Percentiles rank a stretch among this genome's conserved stretches.
Evolutionary conservation across 1,139 yeast species (phyloP).

Genomic region (Barnettozyma hawaiiensis): DNA sequence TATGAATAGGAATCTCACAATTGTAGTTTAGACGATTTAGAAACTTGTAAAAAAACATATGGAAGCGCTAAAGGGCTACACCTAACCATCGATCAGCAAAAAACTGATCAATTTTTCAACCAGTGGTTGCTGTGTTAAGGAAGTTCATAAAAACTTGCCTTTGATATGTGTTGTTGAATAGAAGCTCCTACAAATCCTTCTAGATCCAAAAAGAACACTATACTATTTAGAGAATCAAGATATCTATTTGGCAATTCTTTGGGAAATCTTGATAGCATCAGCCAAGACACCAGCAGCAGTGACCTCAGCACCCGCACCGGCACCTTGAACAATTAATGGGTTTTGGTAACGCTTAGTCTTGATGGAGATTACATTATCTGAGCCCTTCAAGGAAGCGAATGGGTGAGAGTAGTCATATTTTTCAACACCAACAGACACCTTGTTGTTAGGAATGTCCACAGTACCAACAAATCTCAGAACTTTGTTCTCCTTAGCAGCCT

Average conservation of each 20-base stretch:
- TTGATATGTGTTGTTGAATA: too few species aligned
- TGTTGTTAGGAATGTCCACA: slow-evolving; percentile 65
- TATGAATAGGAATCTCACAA: not conserved
- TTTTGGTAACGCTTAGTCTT: slow-evolving; percentile 86
- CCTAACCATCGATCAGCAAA: too few species aligned
- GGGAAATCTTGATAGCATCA: slow-evolving; percentile 85
- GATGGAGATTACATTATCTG: slow-evolving; percentile 92
- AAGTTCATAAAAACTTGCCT: too few species aligned
- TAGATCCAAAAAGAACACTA: too few species aligned
- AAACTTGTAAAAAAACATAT: too few species aligned
- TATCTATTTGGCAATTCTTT: slow-evolving; percentile 46
- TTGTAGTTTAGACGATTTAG: too few species aligned
- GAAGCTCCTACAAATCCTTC: too few species aligned
- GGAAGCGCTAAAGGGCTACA: too few species aligned
- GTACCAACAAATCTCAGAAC: slow-evolving; percentile 92
- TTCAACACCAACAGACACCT: slow-evolving; percentile 81
- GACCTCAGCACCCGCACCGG: slow-evolving; percentile 98
- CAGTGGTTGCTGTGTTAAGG: too few species aligned
- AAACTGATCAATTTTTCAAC: too few species aligned
- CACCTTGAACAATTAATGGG: slow-evolving; percentile 95
- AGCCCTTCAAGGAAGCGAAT: slow-evolving; percentile 90
- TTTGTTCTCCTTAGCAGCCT: slow-evolving; percentile 77
- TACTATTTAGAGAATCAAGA: not conserved
- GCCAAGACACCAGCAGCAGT: slow-evolving; percentile 98
- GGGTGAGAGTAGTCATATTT: slow-evolving; percentile 87